A percentile compares a stretch with the other conserved stretches of the same genome.
These are phyloP conservation scores for Pseudocercospora eumusae DNA, from an alignment of 2,329 filamentous ascomycete genomes.

Conservation along the genomic window DNA sequence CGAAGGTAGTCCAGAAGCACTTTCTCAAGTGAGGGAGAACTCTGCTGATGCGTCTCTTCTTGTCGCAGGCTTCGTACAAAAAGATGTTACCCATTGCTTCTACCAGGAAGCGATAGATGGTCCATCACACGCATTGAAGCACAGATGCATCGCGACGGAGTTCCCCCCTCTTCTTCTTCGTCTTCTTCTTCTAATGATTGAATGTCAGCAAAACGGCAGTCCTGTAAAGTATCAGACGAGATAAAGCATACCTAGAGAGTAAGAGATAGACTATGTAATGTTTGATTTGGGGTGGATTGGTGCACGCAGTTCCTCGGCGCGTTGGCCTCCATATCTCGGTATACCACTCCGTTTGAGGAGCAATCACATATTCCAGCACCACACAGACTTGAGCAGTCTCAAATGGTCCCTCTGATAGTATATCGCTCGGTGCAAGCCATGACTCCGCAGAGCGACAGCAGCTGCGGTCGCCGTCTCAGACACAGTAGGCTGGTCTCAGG, in stretches of 20 bases:
- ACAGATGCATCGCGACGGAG: background rate
- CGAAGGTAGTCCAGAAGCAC: conserved; percentile 15
- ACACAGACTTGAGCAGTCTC: too few species aligned
- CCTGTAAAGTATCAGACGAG: conserved; percentile 7
- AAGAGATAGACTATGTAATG: conserved; percentile 10
- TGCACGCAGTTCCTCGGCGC: background rate
- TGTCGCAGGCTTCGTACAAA: conserved; percentile 4
- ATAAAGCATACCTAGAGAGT: conserved; percentile 2
- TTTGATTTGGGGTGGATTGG: background rate
- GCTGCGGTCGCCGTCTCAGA: too few species aligned
- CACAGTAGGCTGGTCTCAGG: too few species aligned
- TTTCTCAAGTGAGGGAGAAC: background rate
- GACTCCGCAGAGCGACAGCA: too few species aligned
- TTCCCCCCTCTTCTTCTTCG: background rate
- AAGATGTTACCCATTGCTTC: conserved; percentile 8
- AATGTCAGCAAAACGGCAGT: conserved; percentile 11
- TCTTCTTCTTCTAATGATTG: background rate
- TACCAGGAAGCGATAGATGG: conserved; percentile 1
- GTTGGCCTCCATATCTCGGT: background rate
- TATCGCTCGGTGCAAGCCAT: too few species aligned
- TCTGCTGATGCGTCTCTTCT: conserved; percentile 5
- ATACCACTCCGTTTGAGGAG: background rate
- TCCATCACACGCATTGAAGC: background rate
- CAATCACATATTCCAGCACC: too few species aligned
- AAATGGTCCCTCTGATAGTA: too few species aligned